These are phyloP conservation scores for Spathaspora arborariae DNA, from an alignment of 805 yeast genomes.

Conservation along the genomic window DNA sequence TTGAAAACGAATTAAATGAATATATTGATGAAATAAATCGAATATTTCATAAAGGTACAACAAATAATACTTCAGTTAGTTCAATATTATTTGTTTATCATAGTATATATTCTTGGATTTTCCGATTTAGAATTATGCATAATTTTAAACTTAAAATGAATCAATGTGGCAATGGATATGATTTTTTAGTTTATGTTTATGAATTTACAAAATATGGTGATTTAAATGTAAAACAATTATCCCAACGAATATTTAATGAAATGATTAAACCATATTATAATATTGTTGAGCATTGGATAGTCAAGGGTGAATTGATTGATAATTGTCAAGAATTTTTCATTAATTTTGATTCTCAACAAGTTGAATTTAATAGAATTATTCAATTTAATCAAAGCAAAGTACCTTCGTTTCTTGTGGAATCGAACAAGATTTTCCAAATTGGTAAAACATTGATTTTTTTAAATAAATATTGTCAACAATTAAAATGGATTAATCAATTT, in stretches of 20 bases:
- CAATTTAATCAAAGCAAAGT: conserved; percentile 28
- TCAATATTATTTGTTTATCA: conserved; percentile 32
- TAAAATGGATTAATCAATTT: conserved; percentile 55
- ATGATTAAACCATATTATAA: conserved; percentile 58
- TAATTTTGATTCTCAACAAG: conserved; percentile 23
- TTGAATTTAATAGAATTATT: conserved; percentile 33
- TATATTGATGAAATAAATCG: conserved; percentile 36
- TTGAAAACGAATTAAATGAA: conserved; percentile 34
- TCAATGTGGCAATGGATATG: conserved; percentile 38
- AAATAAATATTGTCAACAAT: conserved; percentile 60
- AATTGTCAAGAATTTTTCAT: conserved; percentile 63
- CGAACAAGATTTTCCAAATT: conserved; percentile 50
- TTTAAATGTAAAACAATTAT: conserved; percentile 37
- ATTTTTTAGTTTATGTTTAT: conserved; percentile 51
- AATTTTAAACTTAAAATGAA: conserved; percentile 37
- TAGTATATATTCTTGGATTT: conserved; percentile 46
- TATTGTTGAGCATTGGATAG: conserved; percentile 62
- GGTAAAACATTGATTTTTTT: conserved; percentile 73
- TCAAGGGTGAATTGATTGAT: conserved; percentile 58
- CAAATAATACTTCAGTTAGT: not conserved
- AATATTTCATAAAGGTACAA: conserved; percentile 19
- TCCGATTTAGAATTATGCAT: conserved; percentile 52
- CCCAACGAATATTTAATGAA: conserved; percentile 41
- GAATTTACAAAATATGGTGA: conserved; percentile 64
- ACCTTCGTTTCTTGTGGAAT: conserved; percentile 39